Conservation (phyloP, 2,329 filamentous ascomycete species). For the Albophoma yamanashiensis region DNA sequence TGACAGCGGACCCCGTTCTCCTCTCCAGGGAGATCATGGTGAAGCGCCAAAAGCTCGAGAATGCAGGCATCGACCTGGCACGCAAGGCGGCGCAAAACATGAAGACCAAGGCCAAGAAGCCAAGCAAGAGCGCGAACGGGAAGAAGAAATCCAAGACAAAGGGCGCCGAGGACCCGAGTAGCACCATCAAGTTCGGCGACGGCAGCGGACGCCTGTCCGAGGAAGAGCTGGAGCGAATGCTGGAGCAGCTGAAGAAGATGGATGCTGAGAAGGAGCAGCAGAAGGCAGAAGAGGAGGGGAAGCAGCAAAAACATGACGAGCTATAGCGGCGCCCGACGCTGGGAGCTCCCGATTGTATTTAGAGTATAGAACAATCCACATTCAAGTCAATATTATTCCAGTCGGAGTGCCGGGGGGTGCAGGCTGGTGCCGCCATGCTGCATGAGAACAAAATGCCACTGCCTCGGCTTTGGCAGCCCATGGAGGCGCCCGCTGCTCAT, state of each 20-base stretch:
- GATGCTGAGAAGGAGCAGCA: slow-evolving; percentile 15
- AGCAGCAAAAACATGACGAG: slow-evolving; percentile 21
- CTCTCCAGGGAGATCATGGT: slow-evolving; percentile 59
- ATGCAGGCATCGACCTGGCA: slow-evolving; percentile 58
- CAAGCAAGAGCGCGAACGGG: slow-evolving; percentile 18
- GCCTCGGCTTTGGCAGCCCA: no score
- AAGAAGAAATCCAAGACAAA: slow-evolving; percentile 26
- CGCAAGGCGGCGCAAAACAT: slow-evolving; percentile 51
- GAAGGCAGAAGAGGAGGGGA: slow-evolving; percentile 15
- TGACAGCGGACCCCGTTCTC: slow-evolving; percentile 65
- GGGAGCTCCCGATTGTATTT: background rate
- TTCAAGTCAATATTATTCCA: background rate
- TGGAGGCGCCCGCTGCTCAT: no score
- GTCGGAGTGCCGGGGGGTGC: background rate
- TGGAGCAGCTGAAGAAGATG: slow-evolving; percentile 22
- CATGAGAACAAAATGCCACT: no score
- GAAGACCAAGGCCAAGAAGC: slow-evolving; percentile 28
- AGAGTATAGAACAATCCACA: background rate
- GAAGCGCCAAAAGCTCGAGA: slow-evolving; percentile 61
- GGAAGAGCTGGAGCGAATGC: slow-evolving; percentile 41
- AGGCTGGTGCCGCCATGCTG: background rate
- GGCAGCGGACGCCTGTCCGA: slow-evolving; percentile 24
- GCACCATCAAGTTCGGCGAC: slow-evolving; percentile 30
- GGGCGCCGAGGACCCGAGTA: slow-evolving; percentile 21
- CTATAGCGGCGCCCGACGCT: slow-evolving; percentile 14